Percentiles rank a stretch among this genome's conserved stretches.
Evolutionary conservation across 495 filamentous ascomycete species (phyloP).

Genomic region (Hyaloscypha hepaticicola): DNA sequence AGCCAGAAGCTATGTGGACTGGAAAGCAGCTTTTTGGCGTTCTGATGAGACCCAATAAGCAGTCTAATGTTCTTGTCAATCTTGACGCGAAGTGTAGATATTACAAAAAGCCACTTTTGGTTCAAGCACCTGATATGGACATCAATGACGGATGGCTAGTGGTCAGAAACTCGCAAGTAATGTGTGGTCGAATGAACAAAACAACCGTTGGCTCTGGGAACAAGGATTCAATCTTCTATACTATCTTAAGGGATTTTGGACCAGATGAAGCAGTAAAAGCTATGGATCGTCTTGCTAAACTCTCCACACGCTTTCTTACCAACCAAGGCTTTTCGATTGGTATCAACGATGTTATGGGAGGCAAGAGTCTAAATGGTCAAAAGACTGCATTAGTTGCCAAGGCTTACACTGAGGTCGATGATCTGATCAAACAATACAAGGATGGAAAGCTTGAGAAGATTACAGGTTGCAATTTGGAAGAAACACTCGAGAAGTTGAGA

Average conservation of each 20-base stretch:
- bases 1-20: conserved; percentile 89
- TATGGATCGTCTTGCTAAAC: conserved; percentile 91
- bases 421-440: conserved; percentile 78
- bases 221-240: conserved; percentile 96
- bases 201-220: conserved; percentile 92
- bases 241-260: conserved; percentile 91
- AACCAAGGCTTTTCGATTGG: conserved; percentile 96
- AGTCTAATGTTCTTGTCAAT: conserved; percentile 79
- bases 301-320: conserved; percentile 84
- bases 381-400: conserved; percentile 74
- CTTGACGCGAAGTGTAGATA: conserved; percentile 89
- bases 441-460: conserved; percentile 75
- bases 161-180: conserved; percentile 94
- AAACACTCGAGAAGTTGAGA: conserved; percentile 93
- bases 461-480: conserved; percentile 83
- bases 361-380: conserved; percentile 58
- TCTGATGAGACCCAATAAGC: conserved; percentile 85
- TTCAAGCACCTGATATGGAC: conserved; percentile 68
- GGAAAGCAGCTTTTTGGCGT: conserved; percentile 97
- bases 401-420: conserved; percentile 78
- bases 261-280: conserved; percentile 82
- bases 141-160: conserved; percentile 84
- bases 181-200: conserved; percentile 99
- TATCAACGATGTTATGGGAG: conserved; percentile 88
- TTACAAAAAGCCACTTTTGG: conserved; percentile 53